phyloP scores from a whole-genome alignment of 805 yeast species.

The Nakazawaea siamensis region DNA sequence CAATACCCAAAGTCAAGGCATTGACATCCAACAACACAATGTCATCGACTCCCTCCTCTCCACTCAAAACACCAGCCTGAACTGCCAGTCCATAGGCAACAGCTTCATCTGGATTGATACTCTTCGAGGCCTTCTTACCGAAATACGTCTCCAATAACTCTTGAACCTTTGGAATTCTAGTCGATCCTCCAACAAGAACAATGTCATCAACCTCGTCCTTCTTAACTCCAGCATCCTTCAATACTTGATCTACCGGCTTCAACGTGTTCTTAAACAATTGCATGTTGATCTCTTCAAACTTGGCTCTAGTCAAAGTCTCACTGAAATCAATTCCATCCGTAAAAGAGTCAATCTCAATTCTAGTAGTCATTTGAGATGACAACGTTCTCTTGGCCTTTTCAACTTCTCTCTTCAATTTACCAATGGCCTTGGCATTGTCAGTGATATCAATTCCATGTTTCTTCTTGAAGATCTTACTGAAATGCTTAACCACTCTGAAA shows the following conservation, averaged over 20 bases:
- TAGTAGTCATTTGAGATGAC: slow-evolving; percentile 91
- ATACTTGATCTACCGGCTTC: slow-evolving; percentile 93
- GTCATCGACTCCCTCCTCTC: slow-evolving; percentile 90
- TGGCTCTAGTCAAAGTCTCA: slow-evolving; percentile 93
- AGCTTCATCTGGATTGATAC: slow-evolving; percentile 99
- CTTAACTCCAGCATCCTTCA: slow-evolving; percentile 86
- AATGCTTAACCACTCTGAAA: slow-evolving; percentile 80
- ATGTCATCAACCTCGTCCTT: slow-evolving; percentile 88
- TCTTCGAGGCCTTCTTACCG: slow-evolving; percentile 91
- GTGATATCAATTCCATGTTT: slow-evolving; percentile 82
- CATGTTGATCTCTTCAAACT: slow-evolving; percentile 92
- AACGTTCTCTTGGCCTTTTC: slow-evolving; percentile 97
- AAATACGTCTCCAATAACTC: slow-evolving; percentile 84
- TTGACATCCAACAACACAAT: slow-evolving; percentile 87
- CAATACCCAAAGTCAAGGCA: slow-evolving; percentile 92
- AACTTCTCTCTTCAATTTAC: slow-evolving; percentile 94
- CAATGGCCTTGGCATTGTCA: slow-evolving; percentile 75
- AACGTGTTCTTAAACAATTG: slow-evolving; percentile 90
- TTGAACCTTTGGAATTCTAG: slow-evolving; percentile 98
- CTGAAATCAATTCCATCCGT: slow-evolving; percentile 93
- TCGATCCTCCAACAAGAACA: slow-evolving; percentile 97
- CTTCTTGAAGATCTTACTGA: slow-evolving; percentile 83
- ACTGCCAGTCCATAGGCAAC: slow-evolving; percentile 99
- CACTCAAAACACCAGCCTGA: slow-evolving; percentile 95
- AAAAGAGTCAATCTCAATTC: slow-evolving; percentile 93